phyloP scores from a whole-genome alignment of 2,329 filamentous ascomycete genomes.

The Xylaria sp. region DNA sequence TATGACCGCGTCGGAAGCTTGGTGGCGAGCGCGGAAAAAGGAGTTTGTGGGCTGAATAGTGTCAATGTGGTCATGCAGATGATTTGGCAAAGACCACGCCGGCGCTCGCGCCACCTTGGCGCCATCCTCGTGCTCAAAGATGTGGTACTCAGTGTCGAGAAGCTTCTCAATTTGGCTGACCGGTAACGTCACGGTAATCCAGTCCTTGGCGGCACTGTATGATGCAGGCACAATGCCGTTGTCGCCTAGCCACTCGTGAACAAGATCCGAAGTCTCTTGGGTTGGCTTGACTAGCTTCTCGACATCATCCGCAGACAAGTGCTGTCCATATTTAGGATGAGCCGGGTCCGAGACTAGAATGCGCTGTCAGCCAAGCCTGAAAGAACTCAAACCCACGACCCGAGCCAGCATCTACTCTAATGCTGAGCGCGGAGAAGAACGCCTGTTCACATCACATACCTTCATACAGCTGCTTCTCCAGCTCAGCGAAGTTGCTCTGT shows the following conservation, averaged over 20 bases:
- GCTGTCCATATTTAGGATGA: constrained; percentile 65
- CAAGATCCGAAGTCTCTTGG: constrained; percentile 61
- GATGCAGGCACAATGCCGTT: constrained; percentile 59
- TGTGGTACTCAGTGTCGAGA: constrained; percentile 62
- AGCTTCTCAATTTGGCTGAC: constrained; percentile 63
- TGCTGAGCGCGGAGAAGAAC: not conserved
- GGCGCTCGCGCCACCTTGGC: constrained; percentile 62
- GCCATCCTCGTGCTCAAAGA: constrained; percentile 67
- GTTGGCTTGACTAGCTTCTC: constrained; percentile 64
- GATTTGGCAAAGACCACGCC: constrained; percentile 66
- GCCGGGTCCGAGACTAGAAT: constrained; percentile 61
- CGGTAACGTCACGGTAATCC: constrained; percentile 64
- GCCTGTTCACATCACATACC: constrained; percentile 39
- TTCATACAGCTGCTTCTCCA: constrained; percentile 63
- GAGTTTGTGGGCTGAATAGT: constrained; percentile 70
- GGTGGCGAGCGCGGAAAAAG: constrained; percentile 59
- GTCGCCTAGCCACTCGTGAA: constrained; percentile 66
- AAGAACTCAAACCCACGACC: not conserved
- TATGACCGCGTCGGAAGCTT: constrained; percentile 48
- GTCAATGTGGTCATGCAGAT: constrained; percentile 68
- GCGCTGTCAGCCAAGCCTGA: constrained; percentile 9
- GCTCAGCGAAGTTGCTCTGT: constrained; percentile 65
- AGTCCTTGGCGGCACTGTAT: constrained; percentile 67
- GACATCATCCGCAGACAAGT: constrained; percentile 63
- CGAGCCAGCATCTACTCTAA: not conserved